Conservation (phyloP, 2,329 filamentous ascomycete genomes). For the Fusarium subglutinans region DNA sequence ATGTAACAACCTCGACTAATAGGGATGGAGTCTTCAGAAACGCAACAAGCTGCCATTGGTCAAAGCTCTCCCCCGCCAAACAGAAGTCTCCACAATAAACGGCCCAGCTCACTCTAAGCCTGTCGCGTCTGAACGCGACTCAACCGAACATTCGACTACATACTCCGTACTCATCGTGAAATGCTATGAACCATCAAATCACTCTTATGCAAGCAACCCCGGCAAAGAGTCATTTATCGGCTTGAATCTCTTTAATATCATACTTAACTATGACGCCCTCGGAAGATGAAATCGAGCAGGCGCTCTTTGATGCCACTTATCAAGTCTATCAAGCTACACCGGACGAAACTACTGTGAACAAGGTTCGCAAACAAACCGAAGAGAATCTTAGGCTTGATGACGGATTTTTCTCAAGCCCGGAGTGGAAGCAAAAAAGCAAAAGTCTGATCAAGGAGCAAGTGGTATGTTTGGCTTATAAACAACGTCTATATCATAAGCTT, state of each 20-base stretch:
- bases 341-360: conserved; percentile 64
- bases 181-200: not conserved
- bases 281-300: conserved; percentile 54
- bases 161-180: not conserved
- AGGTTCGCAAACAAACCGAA: conserved; percentile 63
- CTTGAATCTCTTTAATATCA: not conserved
- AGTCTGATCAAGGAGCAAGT: conserved; percentile 62
- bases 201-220: not conserved
- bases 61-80: conserved; percentile 27
- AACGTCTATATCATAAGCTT: not conserved
- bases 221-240: not conserved
- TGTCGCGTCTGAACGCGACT: conserved; percentile 36
- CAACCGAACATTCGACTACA: conserved; percentile 15
- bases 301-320: conserved; percentile 58
- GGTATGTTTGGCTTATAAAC: conserved; percentile 52
- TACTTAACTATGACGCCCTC: conserved; percentile 52
- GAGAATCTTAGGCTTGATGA: conserved; percentile 58
- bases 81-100: conserved; percentile 19
- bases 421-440: conserved; percentile 70
- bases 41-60: conserved; percentile 28
- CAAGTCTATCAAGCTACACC: conserved; percentile 56
- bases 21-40: not conserved
- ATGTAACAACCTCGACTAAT: not conserved
- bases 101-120: conserved; percentile 8
- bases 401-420: conserved; percentile 58